Base-by-base conservation (phyloP, 2,329 filamentous ascomycete species). In the Magnaporthiopsis rhizophila region DNA sequence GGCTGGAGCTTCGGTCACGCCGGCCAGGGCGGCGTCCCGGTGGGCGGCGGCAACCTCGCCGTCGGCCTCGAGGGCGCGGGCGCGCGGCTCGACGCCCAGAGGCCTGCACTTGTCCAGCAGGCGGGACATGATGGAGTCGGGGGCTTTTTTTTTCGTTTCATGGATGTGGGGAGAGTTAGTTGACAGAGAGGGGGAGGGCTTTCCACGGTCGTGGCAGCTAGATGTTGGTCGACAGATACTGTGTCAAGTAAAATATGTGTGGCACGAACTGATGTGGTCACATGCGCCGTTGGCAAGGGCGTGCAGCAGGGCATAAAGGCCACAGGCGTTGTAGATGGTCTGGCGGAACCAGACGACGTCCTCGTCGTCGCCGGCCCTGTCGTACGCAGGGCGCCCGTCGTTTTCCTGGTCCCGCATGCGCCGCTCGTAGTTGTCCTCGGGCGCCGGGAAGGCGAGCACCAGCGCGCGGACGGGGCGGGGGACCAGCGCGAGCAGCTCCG, bases 401-500 rank as follows among this genome's bases (percentile, higher is more conserved):
- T 18, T 2, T 18, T 97, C 93, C 79, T 96, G 93, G 58, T 85
- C 80, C 65, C 83, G 74, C 36, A 93, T 89, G 73, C 89, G 86
- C 66, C 82, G 83, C 78, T 97, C 89, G 82, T 97, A 97, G 58
- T 85, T 83, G 60, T 86, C 80, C 5, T 18, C 21, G 63, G 86
- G 91, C 67, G 96, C 84, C 68, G 95, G 94, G 76, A 97, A 97
- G 68, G 98, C 92, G 70, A 98, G 89, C 34, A 98, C 87, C 18
- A 98, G 86, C 7, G 94, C 94, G 68, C 92, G 84, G 2, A 91
- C 90, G 2, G 95, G 95, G 1, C 93, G 90, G 0, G 95, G 93
- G 50, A 98, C 86, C 76, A 97, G 92, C 66, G 87, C 85, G 62
- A 98, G 87, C 50, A 97, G 84, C 62, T 92, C 88, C 0, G 90